Percentiles rank a stretch among this genome's conserved stretches.
Conservation (phyloP, 2,329 filamentous ascomycete species). For the Penicillium glabrum region DNA sequence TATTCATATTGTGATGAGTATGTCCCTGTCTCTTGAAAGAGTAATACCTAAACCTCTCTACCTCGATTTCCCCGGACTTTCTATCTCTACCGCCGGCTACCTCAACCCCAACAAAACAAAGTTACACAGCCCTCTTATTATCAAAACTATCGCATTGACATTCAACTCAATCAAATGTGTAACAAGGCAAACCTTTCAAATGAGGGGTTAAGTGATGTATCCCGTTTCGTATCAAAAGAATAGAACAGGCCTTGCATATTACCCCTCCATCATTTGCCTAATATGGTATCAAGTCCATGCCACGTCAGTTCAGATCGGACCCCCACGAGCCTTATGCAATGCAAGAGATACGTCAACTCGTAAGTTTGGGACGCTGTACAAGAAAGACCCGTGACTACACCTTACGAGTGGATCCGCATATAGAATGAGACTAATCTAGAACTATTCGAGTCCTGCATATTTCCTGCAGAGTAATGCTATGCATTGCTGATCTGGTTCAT, state of each 20-base stretch:
- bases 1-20: too few relatives aligned
- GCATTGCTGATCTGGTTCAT: conserved; percentile 2
- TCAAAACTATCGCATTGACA: background rate
- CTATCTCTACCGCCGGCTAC: background rate
- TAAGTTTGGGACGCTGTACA: background rate
- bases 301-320: background rate
- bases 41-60: background rate
- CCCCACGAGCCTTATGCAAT: background rate
- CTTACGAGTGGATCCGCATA: background rate
- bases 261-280: background rate
- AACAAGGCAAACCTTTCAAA: background rate
- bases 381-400: background rate
- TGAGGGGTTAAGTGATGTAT: conserved; percentile 7
- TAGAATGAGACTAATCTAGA: background rate
- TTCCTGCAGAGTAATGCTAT: background rate
- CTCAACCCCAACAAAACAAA: background rate
- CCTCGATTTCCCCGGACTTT: background rate
- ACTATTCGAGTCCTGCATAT: background rate
- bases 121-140: background rate
- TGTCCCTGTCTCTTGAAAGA: background rate
- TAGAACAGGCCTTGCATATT: conserved; percentile 2
- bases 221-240: background rate
- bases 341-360: conserved; percentile 10
- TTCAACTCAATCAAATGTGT: background rate
- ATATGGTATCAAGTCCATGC: background rate